These are phyloP conservation scores for Neurospora sp. DNA, from an alignment of 2,329 filamentous ascomycete species.

Conservation along the genomic window DNA sequence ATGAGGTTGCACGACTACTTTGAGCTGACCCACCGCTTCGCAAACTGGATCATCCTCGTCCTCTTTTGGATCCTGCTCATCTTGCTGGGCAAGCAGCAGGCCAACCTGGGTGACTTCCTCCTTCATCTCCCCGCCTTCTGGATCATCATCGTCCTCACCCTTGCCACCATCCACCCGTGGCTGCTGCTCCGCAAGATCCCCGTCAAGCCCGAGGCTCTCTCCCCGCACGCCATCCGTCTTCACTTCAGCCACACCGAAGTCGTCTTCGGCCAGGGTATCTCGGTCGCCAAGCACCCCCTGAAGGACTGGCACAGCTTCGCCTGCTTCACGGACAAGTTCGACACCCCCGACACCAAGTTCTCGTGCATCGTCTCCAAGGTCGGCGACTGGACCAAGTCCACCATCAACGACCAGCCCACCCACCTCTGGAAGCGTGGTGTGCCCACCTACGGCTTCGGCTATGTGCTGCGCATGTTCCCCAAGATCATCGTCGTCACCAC, in stretches of 20 bases:
- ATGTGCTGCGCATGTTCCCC: constrained; percentile 46
- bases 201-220: constrained; percentile 49
- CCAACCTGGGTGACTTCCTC: constrained; percentile 25
- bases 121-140: constrained; percentile 39
- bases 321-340: constrained; percentile 40
- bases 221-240: constrained; percentile 50
- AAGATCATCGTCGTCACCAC: constrained; percentile 51
- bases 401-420: constrained; percentile 44
- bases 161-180: constrained; percentile 53
- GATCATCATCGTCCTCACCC: constrained; percentile 46
- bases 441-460: constrained; percentile 48
- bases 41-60: constrained; percentile 56
- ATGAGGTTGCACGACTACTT: constrained; percentile 57
- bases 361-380: constrained; percentile 51
- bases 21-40: constrained; percentile 62
- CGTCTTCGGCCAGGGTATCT: constrained; percentile 37
- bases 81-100: constrained; percentile 22
- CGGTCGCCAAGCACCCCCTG: constrained; percentile 42
- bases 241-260: constrained; percentile 44
- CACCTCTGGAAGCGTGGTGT: constrained; percentile 52
- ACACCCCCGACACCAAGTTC: constrained; percentile 29
- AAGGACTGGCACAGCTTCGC: constrained; percentile 55
- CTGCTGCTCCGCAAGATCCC: constrained; percentile 46
- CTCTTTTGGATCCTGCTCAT: constrained; percentile 24
- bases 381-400: constrained; percentile 53